Percentiles rank a stretch among this genome's conserved stretches.
These are phyloP conservation scores for Arachis hypogaea DNA, from an alignment of 306 rosid genomes.

Conservation along the genomic window DNA sequence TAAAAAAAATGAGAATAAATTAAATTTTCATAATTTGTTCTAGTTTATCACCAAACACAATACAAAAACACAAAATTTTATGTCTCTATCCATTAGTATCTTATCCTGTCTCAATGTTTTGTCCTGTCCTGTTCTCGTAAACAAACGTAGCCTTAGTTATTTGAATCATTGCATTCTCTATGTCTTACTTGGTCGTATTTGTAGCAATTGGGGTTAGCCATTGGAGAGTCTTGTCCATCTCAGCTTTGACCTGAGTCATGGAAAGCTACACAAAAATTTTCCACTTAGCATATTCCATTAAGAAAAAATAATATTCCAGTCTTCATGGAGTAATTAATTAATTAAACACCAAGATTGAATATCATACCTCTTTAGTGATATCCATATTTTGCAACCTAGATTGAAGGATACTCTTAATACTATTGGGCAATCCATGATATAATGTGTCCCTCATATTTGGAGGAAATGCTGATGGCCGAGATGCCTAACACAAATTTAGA, in stretches of 20 bases:
- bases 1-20: too few relatives aligned
- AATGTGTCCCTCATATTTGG: conserved; percentile 78
- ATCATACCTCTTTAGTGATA: conserved; percentile 63
- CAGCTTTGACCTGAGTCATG: conserved; percentile 61
- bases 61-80: too few relatives aligned
- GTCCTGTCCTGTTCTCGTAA: too few relatives aligned
- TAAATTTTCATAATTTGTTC: too few relatives aligned
- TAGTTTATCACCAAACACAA: too few relatives aligned
- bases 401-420: conserved; percentile 65
- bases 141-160: not conserved
- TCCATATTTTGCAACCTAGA: conserved; percentile 55
- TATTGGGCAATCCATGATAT: conserved; percentile 73
- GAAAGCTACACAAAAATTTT: conserved; percentile 55
- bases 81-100: too few relatives aligned
- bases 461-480: conserved; percentile 75
- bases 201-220: conserved; percentile 89
- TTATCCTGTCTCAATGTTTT: too few relatives aligned
- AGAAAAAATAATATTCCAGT: conserved; percentile 21
- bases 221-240: conserved; percentile 72
- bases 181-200: conserved; percentile 76
- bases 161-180: conserved; percentile 2
- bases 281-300: conserved; percentile 33
- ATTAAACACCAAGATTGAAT: not conserved
- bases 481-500: conserved; percentile 54
- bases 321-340: not conserved